Percentiles rank a stretch among this genome's conserved stretches.
phyloP scores from a whole-genome alignment of 2,329 filamentous ascomycete genomes.

The Fusarium buharicum region DNA sequence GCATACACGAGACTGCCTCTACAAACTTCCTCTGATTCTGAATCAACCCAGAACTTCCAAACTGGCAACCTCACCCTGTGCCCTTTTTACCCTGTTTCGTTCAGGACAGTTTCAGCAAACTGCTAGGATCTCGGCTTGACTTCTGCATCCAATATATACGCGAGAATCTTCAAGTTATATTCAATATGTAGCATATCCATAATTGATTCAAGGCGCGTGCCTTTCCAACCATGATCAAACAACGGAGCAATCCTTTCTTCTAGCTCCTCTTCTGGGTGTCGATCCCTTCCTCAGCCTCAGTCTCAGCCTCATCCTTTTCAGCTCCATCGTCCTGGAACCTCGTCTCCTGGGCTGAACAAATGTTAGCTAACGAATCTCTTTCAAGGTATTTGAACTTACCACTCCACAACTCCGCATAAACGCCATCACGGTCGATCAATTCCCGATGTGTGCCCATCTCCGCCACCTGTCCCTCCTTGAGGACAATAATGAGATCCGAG shows the following conservation, averaged over 20 bases:
- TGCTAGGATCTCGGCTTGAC: too few species aligned
- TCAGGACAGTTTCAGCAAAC: too few species aligned
- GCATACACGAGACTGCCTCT: too few species aligned
- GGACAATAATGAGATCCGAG: conserved; percentile 89
- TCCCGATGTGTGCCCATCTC: conserved; percentile 90
- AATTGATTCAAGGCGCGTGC: conserved; percentile 1
- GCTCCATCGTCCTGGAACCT: conserved; percentile 62
- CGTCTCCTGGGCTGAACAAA: conserved; percentile 67
- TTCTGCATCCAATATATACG: background rate
- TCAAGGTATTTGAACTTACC: conserved; percentile 62
- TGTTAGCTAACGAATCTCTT: conserved; percentile 17
- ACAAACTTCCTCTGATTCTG: too few species aligned
- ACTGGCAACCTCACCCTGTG: too few species aligned
- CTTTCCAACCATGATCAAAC: conserved; percentile 6
- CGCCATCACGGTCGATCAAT: conserved; percentile 78
- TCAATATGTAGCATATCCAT: conserved; percentile 21
- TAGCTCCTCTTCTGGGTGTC: conserved; percentile 19
- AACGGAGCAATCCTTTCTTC: background rate
- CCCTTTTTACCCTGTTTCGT: too few species aligned
- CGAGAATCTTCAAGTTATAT: conserved; percentile 13
- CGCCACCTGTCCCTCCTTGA: conserved; percentile 84
- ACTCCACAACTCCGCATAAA: conserved; percentile 93
- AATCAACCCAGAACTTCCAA: too few species aligned
- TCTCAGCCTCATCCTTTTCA: conserved; percentile 53
- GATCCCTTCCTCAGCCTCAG: conserved; percentile 46